Evolutionary conservation across 768 basidiomycete genomes (phyloP).

Genomic region (Daedalea quercina): DNA sequence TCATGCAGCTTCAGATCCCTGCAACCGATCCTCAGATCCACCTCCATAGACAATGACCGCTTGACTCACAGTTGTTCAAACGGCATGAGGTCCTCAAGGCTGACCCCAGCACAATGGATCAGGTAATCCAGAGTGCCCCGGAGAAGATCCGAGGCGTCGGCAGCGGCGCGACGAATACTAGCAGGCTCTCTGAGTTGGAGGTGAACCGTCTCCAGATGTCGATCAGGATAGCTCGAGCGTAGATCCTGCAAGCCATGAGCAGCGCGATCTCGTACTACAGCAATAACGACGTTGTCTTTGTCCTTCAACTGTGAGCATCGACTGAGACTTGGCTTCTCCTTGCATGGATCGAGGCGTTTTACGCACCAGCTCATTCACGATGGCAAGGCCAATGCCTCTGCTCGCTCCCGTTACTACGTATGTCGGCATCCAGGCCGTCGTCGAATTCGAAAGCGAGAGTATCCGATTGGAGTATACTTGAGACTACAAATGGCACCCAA

Average conservation of each 20-base stretch:
- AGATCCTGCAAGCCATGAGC: background rate
- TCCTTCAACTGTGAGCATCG: background rate
- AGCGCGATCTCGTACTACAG: background rate
- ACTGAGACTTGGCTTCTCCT: background rate
- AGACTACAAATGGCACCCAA: background rate
- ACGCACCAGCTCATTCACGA: background rate
- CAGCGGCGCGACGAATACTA: background rate
- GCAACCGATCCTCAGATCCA: background rate
- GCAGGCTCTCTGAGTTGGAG: background rate
- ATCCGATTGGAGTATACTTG: background rate
- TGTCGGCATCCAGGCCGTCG: background rate
- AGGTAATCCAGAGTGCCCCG: background rate
- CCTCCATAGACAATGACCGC: background rate
- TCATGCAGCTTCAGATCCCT: conserved; percentile 1
- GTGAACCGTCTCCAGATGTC: background rate
- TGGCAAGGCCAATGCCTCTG: background rate
- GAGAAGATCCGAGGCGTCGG: background rate
- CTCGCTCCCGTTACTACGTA: background rate
- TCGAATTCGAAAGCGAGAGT: background rate
- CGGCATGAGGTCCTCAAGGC: background rate
- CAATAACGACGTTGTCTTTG: background rate
- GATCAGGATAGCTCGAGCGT: background rate
- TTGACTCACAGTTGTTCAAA: background rate
- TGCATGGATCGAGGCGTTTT: background rate
- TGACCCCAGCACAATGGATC: background rate